These are phyloP conservation scores for Trichothecium roseum DNA, from an alignment of 2,329 filamentous ascomycete species.

Conservation along the genomic window DNA sequence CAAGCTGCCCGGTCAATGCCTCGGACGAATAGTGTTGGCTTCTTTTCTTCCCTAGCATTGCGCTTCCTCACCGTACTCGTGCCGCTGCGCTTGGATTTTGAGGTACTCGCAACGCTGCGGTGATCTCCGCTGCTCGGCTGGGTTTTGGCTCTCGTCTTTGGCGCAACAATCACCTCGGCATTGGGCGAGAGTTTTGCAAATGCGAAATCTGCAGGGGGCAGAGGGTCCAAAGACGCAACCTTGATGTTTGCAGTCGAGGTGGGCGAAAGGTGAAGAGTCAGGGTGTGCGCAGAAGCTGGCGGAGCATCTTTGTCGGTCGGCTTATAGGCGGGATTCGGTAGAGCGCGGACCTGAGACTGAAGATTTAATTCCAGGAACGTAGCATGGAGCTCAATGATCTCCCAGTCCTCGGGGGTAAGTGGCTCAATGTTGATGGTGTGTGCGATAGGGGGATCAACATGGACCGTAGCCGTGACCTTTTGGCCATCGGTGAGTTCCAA, in stretches of 20 bases:
- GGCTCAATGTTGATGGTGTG: slow-evolving; percentile 97
- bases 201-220: slow-evolving; percentile 53
- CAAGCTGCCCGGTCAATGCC: slow-evolving; percentile 64
- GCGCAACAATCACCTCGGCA: slow-evolving; percentile 93
- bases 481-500: slow-evolving; percentile 73
- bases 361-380: slow-evolving; percentile 93
- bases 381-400: slow-evolving; percentile 95
- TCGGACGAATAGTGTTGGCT: slow-evolving; percentile 64
- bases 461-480: slow-evolving; percentile 61
- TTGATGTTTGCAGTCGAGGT: slow-evolving; percentile 91
- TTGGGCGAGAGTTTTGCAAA: slow-evolving; percentile 92
- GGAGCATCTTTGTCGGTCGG: slow-evolving; percentile 18
- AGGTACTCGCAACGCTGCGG: slow-evolving; percentile 69
- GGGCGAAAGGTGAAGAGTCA: slow-evolving; percentile 87
- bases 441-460: slow-evolving; percentile 81
- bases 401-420: slow-evolving; percentile 91
- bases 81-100: slow-evolving; percentile 68
- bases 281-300: slow-evolving; percentile 53
- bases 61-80: slow-evolving; percentile 57
- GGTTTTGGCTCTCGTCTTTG: slow-evolving; percentile 70
- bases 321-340: slow-evolving; percentile 72
- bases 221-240: slow-evolving; percentile 72
- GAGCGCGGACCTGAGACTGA: slow-evolving; percentile 79
- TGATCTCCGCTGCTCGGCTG: slow-evolving; percentile 60
- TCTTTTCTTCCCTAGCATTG: slow-evolving; percentile 51